A percentile compares a stretch with the other conserved stretches of the same genome.
Evolutionary conservation across 2,329 filamentous ascomycete species (phyloP).

Genomic region (Plectosphaerella plurivora): DNA sequence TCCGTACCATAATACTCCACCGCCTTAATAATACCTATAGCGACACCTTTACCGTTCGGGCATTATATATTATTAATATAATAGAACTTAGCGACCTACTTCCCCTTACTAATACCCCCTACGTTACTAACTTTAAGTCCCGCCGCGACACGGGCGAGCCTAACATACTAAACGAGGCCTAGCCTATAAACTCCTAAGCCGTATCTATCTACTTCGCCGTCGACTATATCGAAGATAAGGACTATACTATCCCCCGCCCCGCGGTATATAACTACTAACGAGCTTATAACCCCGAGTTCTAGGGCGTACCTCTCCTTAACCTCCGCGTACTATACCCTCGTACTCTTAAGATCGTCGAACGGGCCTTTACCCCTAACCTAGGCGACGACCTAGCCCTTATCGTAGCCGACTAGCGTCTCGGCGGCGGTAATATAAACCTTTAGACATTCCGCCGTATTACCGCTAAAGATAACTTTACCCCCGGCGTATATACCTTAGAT

Average conservation of each 20-base stretch:
- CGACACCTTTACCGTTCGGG: slow-evolving; percentile 9
- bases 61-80: slow-evolving; percentile 9
- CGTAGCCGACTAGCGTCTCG: slow-evolving; percentile 17
- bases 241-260: slow-evolving; percentile 17
- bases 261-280: slow-evolving; percentile 18
- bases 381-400: slow-evolving; percentile 18
- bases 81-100: slow-evolving; percentile 15
- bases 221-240: slow-evolving; percentile 18
- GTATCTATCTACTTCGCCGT: slow-evolving; percentile 22
- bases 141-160: slow-evolving; percentile 17
- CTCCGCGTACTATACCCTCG: slow-evolving; percentile 18
- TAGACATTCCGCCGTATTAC: slow-evolving; percentile 21
- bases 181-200: slow-evolving; percentile 19
- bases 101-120: slow-evolving; percentile 15
- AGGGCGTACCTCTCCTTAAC: slow-evolving; percentile 17
- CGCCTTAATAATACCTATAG: slow-evolving; percentile 3
- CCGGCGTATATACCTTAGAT: slow-evolving; percentile 17
- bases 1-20: slow-evolving; percentile 7
- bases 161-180: slow-evolving; percentile 17
- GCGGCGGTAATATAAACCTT: slow-evolving; percentile 21
- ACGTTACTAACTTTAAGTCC: slow-evolving; percentile 21
- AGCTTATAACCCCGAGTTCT: slow-evolving; percentile 16
- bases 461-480: slow-evolving; percentile 15
- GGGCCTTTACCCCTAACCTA: slow-evolving; percentile 19
- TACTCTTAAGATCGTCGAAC: slow-evolving; percentile 20